These are phyloP conservation scores for Metschnikowia kunwiensis DNA, from an alignment of 805 yeast species.

Conservation along the genomic window DNA sequence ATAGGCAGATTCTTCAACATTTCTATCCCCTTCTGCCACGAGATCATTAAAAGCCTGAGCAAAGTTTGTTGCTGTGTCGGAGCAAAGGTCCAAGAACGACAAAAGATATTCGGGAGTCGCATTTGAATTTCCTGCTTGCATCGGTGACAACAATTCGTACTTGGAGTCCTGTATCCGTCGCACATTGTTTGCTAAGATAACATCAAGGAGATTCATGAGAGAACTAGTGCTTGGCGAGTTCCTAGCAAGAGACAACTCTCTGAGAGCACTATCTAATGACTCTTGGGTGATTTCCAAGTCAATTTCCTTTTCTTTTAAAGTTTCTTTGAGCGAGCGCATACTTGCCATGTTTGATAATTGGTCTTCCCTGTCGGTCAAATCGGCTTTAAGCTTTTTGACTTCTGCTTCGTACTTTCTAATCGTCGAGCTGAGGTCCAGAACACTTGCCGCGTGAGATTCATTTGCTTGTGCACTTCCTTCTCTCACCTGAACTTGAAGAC, in stretches of 20 bases:
- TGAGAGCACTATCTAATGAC: constrained; percentile 69
- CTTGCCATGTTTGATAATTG: constrained; percentile 22
- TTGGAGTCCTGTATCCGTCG: constrained; percentile 69
- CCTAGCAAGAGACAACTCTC: constrained; percentile 52
- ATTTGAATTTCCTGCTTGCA: constrained; percentile 78
- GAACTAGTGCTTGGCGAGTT: constrained; percentile 49
- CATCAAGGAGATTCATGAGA: constrained; percentile 57
- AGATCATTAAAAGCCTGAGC: constrained; percentile 72
- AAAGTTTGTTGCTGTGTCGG: constrained; percentile 73
- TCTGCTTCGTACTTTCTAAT: constrained; percentile 64
- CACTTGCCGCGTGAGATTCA: constrained; percentile 58
- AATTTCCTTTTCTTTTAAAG: constrained; percentile 64
- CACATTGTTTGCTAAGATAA: constrained; percentile 65
- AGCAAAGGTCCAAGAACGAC: constrained; percentile 67
- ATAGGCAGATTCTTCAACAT: constrained; percentile 50
- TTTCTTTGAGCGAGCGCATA: constrained; percentile 36
- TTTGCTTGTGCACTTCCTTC: constrained; percentile 56
- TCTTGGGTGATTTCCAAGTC: constrained; percentile 78
- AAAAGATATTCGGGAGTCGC: constrained; percentile 67
- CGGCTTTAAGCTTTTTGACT: constrained; percentile 46
- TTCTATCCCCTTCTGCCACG: constrained; percentile 68
- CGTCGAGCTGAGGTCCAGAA: constrained; percentile 58
- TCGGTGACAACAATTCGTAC: constrained; percentile 70
- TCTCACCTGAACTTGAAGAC: constrained; percentile 60
- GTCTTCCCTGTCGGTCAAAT: constrained; percentile 28